Conservation (phyloP, 257 asterid genomes). For the Penstemon davidsonii region DNA sequence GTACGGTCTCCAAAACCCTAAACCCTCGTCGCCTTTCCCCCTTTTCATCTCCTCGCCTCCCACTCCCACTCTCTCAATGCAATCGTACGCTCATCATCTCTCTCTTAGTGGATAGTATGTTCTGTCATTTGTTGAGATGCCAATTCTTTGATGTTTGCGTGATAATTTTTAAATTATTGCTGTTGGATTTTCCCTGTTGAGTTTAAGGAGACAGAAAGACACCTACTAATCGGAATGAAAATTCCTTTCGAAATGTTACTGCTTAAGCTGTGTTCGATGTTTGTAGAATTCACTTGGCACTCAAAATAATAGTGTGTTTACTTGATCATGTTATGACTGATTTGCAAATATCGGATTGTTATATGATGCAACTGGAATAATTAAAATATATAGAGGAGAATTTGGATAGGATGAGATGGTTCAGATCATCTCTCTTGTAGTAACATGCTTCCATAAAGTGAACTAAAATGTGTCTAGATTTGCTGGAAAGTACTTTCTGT, state of each 20-base stretch:
- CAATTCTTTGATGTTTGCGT: constrained; percentile 1
- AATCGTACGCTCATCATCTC: constrained; percentile 39
- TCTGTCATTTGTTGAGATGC: background rate
- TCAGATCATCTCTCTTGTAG: background rate
- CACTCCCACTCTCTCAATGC: constrained; percentile 26
- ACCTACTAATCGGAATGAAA: background rate
- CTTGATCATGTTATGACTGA: constrained; percentile 3
- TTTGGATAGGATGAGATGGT: background rate
- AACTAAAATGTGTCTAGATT: constrained; percentile 1
- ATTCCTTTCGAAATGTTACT: too few species aligned
- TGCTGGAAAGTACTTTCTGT: background rate
- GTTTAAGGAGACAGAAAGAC: background rate
- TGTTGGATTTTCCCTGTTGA: background rate
- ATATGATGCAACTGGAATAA: background rate
- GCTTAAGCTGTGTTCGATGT: too few species aligned
- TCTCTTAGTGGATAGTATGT: background rate
- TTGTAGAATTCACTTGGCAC: too few species aligned
- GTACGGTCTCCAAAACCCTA: constrained; percentile 48
- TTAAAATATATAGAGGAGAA: background rate
- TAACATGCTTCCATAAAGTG: background rate
- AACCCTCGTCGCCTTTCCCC: constrained; percentile 39
- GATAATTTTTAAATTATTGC: background rate
- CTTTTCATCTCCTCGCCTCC: constrained; percentile 32
- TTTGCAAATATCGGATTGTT: constrained; percentile 4
- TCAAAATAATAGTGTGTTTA: too few species aligned